These are phyloP conservation scores for Limnomonas spitsbergensis DNA, from an alignment of 139 green algal genomes.

Conservation along the genomic window DNA sequence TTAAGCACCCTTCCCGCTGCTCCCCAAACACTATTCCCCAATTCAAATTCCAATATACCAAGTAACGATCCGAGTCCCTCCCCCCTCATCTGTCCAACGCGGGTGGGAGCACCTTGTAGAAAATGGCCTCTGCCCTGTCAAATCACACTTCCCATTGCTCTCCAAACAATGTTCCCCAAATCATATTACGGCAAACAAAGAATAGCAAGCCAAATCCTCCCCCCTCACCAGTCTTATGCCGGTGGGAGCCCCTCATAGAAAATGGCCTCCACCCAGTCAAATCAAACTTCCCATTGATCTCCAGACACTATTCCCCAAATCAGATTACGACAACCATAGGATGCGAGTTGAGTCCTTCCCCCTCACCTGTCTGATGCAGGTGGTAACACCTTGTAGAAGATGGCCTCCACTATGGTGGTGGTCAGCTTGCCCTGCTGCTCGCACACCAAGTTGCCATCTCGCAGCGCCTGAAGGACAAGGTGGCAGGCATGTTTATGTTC, in stretches of 20 bases:
- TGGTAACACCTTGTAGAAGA: conserved; percentile 16
- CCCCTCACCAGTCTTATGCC: not conserved
- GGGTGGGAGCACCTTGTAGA: conserved; percentile 7
- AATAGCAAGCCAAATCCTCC: not conserved
- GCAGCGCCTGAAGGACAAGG: not conserved
- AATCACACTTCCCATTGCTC: no score
- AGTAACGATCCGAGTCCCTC: not conserved
- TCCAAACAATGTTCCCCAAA: no score
- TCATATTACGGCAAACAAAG: not conserved
- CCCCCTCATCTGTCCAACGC: not conserved
- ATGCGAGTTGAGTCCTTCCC: not conserved
- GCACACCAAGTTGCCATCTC: not conserved
- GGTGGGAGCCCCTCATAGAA: not conserved
- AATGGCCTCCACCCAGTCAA: not conserved
- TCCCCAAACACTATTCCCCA: no score
- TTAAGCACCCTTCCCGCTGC: not conserved
- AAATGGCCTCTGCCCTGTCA: conserved; percentile 2
- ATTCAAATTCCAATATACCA: no score
- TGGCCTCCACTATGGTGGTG: not conserved
- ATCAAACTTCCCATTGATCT: not conserved
- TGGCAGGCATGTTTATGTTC: no score
- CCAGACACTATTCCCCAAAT: no score
- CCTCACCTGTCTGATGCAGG: not conserved
- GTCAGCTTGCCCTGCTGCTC: not conserved
- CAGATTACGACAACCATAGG: no score